These are phyloP conservation scores for Neoboletus brunneissimus DNA, from an alignment of 768 basidiomycete species.

Conservation along the genomic window DNA sequence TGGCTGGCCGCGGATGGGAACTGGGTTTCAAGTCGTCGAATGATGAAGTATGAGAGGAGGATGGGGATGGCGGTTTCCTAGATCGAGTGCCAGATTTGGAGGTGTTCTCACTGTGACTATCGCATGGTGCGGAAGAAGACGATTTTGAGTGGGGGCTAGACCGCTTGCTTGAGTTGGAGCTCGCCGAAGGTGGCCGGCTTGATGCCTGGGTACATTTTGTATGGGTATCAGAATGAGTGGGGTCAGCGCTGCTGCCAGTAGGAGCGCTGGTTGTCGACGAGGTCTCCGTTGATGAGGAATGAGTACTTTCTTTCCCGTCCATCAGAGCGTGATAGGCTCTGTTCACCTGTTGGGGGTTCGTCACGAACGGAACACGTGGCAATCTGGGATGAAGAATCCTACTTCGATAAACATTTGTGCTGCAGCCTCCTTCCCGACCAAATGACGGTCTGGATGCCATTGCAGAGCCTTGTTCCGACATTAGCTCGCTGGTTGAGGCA, in stretches of 20 bases:
- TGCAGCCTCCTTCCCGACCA: constrained; percentile 48
- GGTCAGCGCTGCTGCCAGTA: constrained; percentile 16
- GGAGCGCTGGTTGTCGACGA: constrained; percentile 24
- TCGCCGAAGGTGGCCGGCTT: constrained; percentile 33
- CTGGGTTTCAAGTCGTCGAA: constrained; percentile 9
- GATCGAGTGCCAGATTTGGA: constrained; percentile 13
- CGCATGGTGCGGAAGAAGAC: constrained; percentile 11
- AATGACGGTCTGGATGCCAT: constrained; percentile 69
- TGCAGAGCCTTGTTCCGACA: constrained; percentile 45
- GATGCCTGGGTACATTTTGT: constrained; percentile 25
- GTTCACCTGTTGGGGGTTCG: constrained; percentile 40
- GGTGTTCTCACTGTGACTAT: constrained; percentile 9
- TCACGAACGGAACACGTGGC: not conserved
- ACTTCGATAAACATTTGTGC: constrained; percentile 60
- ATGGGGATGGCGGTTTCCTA: constrained; percentile 8
- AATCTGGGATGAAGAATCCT: constrained; percentile 14
- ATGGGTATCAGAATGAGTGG: constrained; percentile 22
- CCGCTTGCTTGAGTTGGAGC: constrained; percentile 26
- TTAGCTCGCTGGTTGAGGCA: constrained; percentile 20
- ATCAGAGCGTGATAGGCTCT: constrained; percentile 55
- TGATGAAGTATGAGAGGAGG: constrained; percentile 15
- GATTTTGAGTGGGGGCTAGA: constrained; percentile 10
- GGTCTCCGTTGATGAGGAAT: constrained; percentile 28
- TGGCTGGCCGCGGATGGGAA: constrained; percentile 16
- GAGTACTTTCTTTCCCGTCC: constrained; percentile 38